These are phyloP conservation scores for Xanthoceras sorbifolium DNA, from an alignment of 345 rosid genomes.

Conservation along the genomic window DNA sequence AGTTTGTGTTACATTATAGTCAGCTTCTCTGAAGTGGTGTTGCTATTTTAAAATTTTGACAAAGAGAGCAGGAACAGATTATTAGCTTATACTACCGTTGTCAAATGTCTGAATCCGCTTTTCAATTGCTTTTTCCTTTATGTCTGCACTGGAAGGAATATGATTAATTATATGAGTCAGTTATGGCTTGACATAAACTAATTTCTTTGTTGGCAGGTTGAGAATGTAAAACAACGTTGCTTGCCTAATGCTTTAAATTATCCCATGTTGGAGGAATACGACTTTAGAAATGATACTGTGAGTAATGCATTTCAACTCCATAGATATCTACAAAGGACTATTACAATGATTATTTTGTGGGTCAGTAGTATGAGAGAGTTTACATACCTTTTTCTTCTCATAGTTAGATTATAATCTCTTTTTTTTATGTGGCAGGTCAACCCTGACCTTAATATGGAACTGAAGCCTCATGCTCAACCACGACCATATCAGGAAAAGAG, in stretches of 20 bases:
- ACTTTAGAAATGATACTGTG: slow-evolving; percentile 90
- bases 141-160: not conserved
- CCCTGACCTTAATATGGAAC: slow-evolving; percentile 90
- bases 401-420: not conserved
- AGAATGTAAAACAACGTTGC: slow-evolving; percentile 96
- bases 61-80: not conserved
- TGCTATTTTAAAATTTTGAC: not conserved
- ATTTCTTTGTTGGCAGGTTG: slow-evolving; percentile 61
- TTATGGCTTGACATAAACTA: not conserved
- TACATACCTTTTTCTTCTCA: not conserved
- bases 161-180: not conserved
- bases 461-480: slow-evolving; percentile 94
- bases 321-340: not conserved
- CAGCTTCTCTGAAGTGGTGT: not conserved
- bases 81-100: not conserved
- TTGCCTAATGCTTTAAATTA: slow-evolving; percentile 95
- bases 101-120: not conserved
- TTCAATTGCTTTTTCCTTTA: not conserved
- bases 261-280: slow-evolving; percentile 99
- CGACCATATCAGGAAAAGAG: slow-evolving; percentile 98
- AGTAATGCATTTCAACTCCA: slow-evolving; percentile 27
- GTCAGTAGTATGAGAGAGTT: slow-evolving; percentile 6
- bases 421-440: slow-evolving; percentile 60
- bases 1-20: not conserved
- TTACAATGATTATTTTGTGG: not conserved